These are phyloP conservation scores for Calophaca sinica DNA, from an alignment of 306 rosid genomes.

Conservation along the genomic window DNA sequence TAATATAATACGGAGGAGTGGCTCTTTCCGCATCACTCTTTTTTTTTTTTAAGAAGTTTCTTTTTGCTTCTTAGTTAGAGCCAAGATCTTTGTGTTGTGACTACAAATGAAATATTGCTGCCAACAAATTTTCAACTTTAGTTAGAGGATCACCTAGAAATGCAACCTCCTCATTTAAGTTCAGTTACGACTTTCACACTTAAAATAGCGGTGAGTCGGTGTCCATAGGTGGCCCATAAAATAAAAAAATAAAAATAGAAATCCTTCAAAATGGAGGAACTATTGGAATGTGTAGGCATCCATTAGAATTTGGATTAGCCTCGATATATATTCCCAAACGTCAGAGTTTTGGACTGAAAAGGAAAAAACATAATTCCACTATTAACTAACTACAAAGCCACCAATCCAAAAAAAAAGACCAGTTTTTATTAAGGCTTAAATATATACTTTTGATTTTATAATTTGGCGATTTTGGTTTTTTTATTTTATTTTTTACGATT, in stretches of 20 bases:
- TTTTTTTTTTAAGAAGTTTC: neutral
- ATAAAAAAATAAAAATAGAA: too few relatives aligned
- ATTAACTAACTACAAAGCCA: too few relatives aligned
- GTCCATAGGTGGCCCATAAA: neutral
- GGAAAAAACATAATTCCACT: too few relatives aligned
- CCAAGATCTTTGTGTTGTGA: neutral
- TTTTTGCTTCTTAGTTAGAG: neutral
- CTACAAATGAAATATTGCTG: constrained; percentile 17
- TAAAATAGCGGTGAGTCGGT: constrained; percentile 40
- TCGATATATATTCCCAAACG: neutral
- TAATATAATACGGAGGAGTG: too few relatives aligned
- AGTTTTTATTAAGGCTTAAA: too few relatives aligned
- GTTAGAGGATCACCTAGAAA: neutral
- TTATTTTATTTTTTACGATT: too few relatives aligned
- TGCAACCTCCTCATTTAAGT: constrained; percentile 38
- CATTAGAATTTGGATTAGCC: neutral
- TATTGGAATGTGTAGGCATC: too few relatives aligned
- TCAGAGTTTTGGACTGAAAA: too few relatives aligned
- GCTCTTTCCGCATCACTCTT: neutral
- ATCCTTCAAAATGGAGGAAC: too few relatives aligned
- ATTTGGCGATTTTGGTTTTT: too few relatives aligned
- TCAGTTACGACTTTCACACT: neutral
- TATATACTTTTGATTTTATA: too few relatives aligned
- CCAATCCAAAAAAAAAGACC: too few relatives aligned
- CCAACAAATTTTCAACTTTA: constrained; percentile 29